phyloP scores from a whole-genome alignment of 129 eudicot genomes.

The Gnaphalium uliginosum region DNA sequence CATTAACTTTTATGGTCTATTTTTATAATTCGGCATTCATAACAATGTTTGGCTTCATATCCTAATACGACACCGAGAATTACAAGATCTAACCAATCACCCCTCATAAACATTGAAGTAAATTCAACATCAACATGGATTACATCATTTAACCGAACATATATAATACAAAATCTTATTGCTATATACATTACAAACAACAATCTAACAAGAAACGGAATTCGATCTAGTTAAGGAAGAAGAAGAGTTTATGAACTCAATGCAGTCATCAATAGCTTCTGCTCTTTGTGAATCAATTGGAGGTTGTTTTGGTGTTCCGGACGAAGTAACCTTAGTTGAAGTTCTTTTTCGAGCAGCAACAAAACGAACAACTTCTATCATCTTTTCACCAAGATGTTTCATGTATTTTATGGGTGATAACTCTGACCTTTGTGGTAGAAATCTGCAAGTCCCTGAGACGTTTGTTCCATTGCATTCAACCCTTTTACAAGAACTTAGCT shows the following conservation, averaged over 20 bases:
- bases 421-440: slow-evolving; percentile 42
- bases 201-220: slow-evolving; percentile 40
- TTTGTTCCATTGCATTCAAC: slow-evolving; percentile 22
- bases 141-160: background rate
- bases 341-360: slow-evolving; percentile 27
- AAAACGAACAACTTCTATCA: slow-evolving; percentile 25
- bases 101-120: no score
- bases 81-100: no score
- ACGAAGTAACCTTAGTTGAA: slow-evolving; percentile 38
- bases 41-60: no score
- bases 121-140: no score
- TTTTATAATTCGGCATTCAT: no score
- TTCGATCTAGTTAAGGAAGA: slow-evolving; percentile 64
- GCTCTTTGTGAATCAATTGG: slow-evolving; percentile 58
- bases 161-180: slow-evolving; percentile 14
- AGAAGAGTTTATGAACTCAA: slow-evolving; percentile 61
- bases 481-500: slow-evolving; percentile 28
- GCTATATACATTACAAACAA: background rate
- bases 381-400: slow-evolving; percentile 41
- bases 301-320: slow-evolving; percentile 43
- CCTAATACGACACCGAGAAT: no score
- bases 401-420: slow-evolving; percentile 35
- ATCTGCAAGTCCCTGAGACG: slow-evolving; percentile 39
- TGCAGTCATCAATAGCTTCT: slow-evolving; percentile 67
- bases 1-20: no score